Base-by-base conservation (phyloP, 2,329 filamentous ascomycete genomes). In the Alternaria metachromatica region DNA sequence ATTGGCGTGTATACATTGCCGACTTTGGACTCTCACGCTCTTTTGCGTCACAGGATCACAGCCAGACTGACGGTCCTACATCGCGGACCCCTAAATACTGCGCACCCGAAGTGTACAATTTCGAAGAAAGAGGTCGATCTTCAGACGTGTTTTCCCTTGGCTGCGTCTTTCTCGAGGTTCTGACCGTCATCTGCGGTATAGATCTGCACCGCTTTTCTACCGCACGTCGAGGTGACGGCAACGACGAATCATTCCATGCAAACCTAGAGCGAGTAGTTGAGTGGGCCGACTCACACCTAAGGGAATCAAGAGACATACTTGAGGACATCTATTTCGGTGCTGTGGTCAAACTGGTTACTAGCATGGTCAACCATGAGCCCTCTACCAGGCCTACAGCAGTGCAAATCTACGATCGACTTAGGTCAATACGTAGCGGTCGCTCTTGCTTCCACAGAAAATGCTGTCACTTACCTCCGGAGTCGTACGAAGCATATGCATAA, bases 11-110 rank as follows among this genome's bases (percentile, higher is more conserved):
- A 2, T 72, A 72, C n/a, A 21, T 72, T 1, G 64, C 70, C 4
- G 72, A 75, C 20, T 74, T 74, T 30, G 70, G 72, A 4, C 23
- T 70, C 3, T 70, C 66, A 5, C 59, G 63, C 11, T 68, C 67
- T 7, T 74, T 73, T 18, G 15, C 45, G 3, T 6, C 41, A 1
- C 33, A 65, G 8, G 67, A 58, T 8, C 63, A 70, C 11, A 70
- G 64, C 18, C 68, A 72, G 20, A 73, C 71, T 0, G 70, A 72
- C 33, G 58, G 64, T 0, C 65, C 60, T 4, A 68, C 66, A n/a
- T n/a, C 33, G 4, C 33, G 33, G 0, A n/a, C 33, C 0, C 13
- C 15, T 9, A 1, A 4, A 1, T 37, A 37, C 7, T 37, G 33
- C 0, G 46, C 68, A 1, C 72, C 72, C 0, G 70, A 73, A 45